Evolutionary conservation across 1,284 basidiomycete genomes (phyloP).

Genomic region (Cryptococcus sp.): DNA sequence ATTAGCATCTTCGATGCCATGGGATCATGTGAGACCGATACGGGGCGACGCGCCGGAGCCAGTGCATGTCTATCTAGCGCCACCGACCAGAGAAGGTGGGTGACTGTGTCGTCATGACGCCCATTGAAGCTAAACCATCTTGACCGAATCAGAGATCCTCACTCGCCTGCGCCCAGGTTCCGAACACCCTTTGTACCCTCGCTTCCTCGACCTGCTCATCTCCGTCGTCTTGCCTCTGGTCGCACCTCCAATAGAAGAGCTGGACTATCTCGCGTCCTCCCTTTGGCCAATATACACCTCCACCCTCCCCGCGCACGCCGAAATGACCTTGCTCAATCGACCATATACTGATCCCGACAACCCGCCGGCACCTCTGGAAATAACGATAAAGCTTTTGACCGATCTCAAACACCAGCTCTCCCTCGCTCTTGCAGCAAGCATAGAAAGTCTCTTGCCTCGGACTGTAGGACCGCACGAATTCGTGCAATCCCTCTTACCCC

Average conservation of each 20-base stretch:
- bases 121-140: not conserved
- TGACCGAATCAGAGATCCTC: conserved; percentile 31
- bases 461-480: conserved; percentile 34
- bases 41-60: conserved; percentile 74
- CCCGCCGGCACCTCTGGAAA: conserved; percentile 29
- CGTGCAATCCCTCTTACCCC: conserved; percentile 23
- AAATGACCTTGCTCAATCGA: conserved; percentile 30
- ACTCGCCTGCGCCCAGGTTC: conserved; percentile 24
- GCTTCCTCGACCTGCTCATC: conserved; percentile 67
- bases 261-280: conserved; percentile 72
- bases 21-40: conserved; percentile 72
- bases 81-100: conserved; percentile 65
- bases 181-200: conserved; percentile 62
- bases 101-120: not conserved
- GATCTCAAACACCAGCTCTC: conserved; percentile 47
- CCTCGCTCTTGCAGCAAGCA: conserved; percentile 41
- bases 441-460: conserved; percentile 42
- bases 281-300: conserved; percentile 68
- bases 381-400: conserved; percentile 47
- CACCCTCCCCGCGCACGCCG: conserved; percentile 38
- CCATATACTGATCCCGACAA: conserved; percentile 21
- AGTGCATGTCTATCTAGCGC: conserved; percentile 66
- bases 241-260: conserved; percentile 64
- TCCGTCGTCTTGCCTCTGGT: conserved; percentile 67
- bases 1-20: conserved; percentile 67